Evolutionary conservation across 768 basidiomycete species (phyloP).

Genomic region (Hortiboletus campestris): DNA sequence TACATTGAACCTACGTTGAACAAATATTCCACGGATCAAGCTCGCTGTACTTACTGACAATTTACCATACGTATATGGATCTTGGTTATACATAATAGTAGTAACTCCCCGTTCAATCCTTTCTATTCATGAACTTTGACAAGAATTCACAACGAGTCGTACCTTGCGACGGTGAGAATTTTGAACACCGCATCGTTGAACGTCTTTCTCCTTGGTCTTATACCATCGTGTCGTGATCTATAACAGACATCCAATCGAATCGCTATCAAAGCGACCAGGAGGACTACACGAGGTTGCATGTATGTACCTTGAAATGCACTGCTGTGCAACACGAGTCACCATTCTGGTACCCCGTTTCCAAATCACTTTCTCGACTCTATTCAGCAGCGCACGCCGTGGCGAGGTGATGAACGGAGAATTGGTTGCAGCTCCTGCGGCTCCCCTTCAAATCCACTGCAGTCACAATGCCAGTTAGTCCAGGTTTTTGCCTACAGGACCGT

Average conservation of each 20-base stretch:
- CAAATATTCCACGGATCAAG: neutral
- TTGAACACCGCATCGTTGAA: neutral
- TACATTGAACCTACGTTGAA: constrained; percentile 5
- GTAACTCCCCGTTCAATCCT: constrained; percentile 4
- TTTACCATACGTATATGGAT: constrained; percentile 22
- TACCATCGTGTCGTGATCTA: neutral
- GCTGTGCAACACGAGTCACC: constrained; percentile 14
- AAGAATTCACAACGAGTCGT: neutral
- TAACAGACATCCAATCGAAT: constrained; percentile 1
- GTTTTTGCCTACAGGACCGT: neutral
- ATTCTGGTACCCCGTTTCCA: constrained; percentile 7
- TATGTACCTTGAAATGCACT: constrained; percentile 1
- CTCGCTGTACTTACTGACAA: constrained; percentile 8
- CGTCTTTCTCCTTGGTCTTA: neutral
- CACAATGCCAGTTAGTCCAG: neutral
- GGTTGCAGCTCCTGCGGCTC: neutral
- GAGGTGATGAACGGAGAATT: neutral
- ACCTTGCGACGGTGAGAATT: neutral
- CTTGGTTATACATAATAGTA: constrained; percentile 20
- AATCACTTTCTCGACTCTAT: constrained; percentile 5
- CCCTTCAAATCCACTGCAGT: neutral
- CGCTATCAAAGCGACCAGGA: constrained; percentile 15
- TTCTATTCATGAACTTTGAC: neutral
- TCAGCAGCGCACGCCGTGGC: neutral
- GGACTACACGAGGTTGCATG: constrained; percentile 23